These are phyloP conservation scores for Hypoxylon rubiginosum DNA, from an alignment of 2,329 filamentous ascomycete species.

Conservation along the genomic window DNA sequence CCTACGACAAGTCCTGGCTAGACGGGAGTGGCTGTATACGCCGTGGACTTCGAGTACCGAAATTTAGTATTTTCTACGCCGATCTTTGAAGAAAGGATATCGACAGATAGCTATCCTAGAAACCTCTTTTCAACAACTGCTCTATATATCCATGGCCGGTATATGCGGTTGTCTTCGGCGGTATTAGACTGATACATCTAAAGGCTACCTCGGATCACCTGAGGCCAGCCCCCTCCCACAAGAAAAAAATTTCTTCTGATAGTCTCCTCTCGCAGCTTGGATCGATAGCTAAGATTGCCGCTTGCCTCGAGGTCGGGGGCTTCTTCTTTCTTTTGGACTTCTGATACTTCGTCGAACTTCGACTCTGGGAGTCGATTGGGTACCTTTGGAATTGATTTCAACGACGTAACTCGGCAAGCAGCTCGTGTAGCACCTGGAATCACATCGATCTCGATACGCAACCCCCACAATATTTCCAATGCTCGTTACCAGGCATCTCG, in stretches of 20 bases:
- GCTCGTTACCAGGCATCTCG: conserved; percentile 68
- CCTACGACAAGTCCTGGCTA: conserved; percentile 26
- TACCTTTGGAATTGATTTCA: conserved; percentile 11
- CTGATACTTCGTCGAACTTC: conserved; percentile 17
- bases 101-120: conserved; percentile 23
- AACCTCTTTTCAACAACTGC: conserved; percentile 14
- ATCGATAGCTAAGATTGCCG: conserved; percentile 19
- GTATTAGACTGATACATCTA: conserved; percentile 25
- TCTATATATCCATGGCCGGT: conserved; percentile 23
- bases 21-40: conserved; percentile 22
- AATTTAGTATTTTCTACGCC: conserved; percentile 27
- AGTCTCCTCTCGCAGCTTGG: conserved; percentile 10
- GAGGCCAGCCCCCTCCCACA: conserved; percentile 20
- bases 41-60: conserved; percentile 17
- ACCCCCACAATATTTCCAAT: conserved; percentile 59
- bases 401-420: conserved; percentile 34
- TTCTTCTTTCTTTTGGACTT: conserved; percentile 22
- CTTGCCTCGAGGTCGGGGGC: conserved; percentile 16
- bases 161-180: conserved; percentile 20
- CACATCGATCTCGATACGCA: conserved; percentile 35
- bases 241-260: conserved; percentile 4
- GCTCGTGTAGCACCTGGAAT: conserved; percentile 30
- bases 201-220: conserved; percentile 17
- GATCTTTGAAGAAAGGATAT: conserved; percentile 15
- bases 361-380: conserved; percentile 15